Conservation (phyloP, 202 grass and related monocot genomes). For the Zizania palustris region DNA sequence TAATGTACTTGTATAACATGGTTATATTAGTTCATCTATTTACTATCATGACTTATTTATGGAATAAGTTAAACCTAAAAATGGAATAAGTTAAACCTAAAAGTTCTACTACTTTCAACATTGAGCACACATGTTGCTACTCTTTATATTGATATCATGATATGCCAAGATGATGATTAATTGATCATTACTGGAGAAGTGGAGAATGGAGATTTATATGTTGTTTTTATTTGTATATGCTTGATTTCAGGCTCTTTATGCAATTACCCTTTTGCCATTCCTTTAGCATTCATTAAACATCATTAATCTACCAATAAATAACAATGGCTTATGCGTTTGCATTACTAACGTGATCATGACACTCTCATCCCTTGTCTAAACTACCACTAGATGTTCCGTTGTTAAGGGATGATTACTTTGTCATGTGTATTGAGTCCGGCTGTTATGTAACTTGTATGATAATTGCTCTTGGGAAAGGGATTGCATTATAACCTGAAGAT, state of each 20-base stretch:
- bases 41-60: too few species aligned
- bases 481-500: conserved; percentile 5
- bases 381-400: conserved; percentile 21
- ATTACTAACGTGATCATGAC: neutral
- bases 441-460: neutral
- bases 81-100: too few species aligned
- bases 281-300: conserved; percentile 6
- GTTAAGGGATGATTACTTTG: conserved; percentile 25
- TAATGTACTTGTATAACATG: too few species aligned
- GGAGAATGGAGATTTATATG: conserved; percentile 2
- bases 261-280: conserved; percentile 7
- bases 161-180: neutral
- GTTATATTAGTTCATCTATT: too few species aligned
- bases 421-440: conserved; percentile 8
- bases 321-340: conserved; percentile 19
- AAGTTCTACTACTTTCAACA: too few species aligned
- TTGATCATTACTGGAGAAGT: neutral
- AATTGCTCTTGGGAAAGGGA: neutral
- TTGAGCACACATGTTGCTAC: neutral
- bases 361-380: conserved; percentile 10
- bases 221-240: neutral
- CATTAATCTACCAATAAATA: conserved; percentile 11
- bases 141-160: conserved; percentile 22
- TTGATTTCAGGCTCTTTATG: conserved; percentile 2
- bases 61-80: too few species aligned